Percentiles rank a stretch among this genome's conserved stretches.
phyloP scores from a whole-genome alignment of 1,284 basidiomycete species.

The Pseudozyma hubeiensis region DNA sequence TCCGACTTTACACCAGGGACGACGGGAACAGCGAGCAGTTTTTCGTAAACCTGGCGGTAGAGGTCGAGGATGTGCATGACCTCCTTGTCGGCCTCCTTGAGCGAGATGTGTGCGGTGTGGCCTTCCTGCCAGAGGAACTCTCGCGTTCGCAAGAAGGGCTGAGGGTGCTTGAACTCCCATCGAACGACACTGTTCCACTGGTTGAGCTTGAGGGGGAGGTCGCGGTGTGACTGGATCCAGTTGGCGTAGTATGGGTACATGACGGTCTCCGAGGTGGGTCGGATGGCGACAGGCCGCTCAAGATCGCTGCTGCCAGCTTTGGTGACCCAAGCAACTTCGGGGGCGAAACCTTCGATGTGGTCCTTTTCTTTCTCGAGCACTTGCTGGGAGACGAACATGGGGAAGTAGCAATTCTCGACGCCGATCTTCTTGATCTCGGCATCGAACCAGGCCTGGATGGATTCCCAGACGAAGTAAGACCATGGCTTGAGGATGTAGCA shows the following conservation, averaged over 20 bases:
- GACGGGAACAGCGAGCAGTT: slow-evolving; percentile 95
- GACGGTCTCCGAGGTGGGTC: slow-evolving; percentile 96
- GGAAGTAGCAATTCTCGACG: slow-evolving; percentile 98
- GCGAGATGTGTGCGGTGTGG: slow-evolving; percentile 92
- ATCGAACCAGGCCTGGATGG: slow-evolving; percentile 77
- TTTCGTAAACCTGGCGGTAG: slow-evolving; percentile 95
- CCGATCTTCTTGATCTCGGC: slow-evolving; percentile 88
- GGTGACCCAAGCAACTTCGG: slow-evolving; percentile 99
- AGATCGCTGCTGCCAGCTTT: slow-evolving; percentile 91
- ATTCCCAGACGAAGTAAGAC: slow-evolving; percentile 97
- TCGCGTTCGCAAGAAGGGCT: slow-evolving; percentile 98
- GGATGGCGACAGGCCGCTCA: slow-evolving; percentile 96
- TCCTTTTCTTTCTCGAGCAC: slow-evolving; percentile 97
- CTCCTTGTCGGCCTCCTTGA: slow-evolving; percentile 88
- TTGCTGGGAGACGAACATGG: slow-evolving; percentile 95
- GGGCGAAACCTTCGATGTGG: slow-evolving; percentile 99
- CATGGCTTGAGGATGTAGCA: slow-evolving; percentile 99
- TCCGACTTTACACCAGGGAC: slow-evolving; percentile 97
- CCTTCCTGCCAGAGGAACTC: slow-evolving; percentile 99
- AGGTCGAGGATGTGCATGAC: slow-evolving; percentile 94
- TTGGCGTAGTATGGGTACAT: slow-evolving; percentile 98
- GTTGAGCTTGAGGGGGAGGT: slow-evolving; percentile 96
- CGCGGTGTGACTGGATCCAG: slow-evolving; percentile 98
- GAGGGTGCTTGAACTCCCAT: slow-evolving; percentile 99
- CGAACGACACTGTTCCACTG: slow-evolving; percentile 99